Percentiles rank a stretch among this genome's conserved stretches.
phyloP scores from a whole-genome alignment of 2,329 filamentous ascomycete species.

The Sclerotinia nivalis region DNA sequence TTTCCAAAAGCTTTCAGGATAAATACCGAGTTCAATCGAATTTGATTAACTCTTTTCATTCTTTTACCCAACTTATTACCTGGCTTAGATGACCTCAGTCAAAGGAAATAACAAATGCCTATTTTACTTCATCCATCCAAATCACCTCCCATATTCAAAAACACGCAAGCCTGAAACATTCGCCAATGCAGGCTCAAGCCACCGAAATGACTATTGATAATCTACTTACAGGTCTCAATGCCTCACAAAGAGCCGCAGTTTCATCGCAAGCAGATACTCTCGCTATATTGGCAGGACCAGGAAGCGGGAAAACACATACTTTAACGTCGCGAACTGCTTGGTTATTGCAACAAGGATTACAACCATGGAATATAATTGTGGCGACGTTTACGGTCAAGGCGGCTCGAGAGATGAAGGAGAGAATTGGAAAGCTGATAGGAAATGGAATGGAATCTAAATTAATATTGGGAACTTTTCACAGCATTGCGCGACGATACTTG shows the following conservation, averaged over 20 bases:
- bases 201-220: slow-evolving; percentile 35
- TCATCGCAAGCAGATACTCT: slow-evolving; percentile 58
- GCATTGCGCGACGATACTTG: slow-evolving; percentile 83
- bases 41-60: no score
- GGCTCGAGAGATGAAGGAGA: slow-evolving; percentile 87
- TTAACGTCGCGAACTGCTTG: slow-evolving; percentile 90
- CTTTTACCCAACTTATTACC: neutral
- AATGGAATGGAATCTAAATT: slow-evolving; percentile 72
- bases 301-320: slow-evolving; percentile 91
- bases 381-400: slow-evolving; percentile 98
- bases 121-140: neutral
- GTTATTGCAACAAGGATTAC: slow-evolving; percentile 72
- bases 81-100: neutral
- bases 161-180: neutral
- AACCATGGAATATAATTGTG: slow-evolving; percentile 86
- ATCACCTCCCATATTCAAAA: neutral
- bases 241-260: slow-evolving; percentile 63
- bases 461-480: slow-evolving; percentile 92
- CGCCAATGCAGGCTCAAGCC: slow-evolving; percentile 2
- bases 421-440: slow-evolving; percentile 80
- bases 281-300: slow-evolving; percentile 67
- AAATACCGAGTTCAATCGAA: neutral
- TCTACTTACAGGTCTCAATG: slow-evolving; percentile 62
- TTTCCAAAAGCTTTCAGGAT: no score
- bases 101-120: neutral